These are phyloP conservation scores for Yarrowia sp. DNA, from an alignment of 805 yeast species.

Conservation along the genomic window DNA sequence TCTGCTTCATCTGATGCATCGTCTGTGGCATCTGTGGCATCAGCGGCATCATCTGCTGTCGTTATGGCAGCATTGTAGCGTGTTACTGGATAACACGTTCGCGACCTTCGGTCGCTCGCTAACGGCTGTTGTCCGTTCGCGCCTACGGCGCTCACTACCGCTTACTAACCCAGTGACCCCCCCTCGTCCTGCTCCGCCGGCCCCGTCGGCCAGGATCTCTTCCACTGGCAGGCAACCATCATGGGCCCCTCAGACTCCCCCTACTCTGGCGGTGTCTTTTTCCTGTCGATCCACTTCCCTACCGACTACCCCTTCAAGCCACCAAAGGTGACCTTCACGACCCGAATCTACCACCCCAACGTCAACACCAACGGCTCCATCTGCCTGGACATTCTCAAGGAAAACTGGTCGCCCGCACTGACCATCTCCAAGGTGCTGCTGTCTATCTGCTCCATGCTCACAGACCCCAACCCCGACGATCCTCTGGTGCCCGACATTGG, in stretches of 20 bases:
- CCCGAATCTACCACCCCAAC: slow-evolving; percentile 96
- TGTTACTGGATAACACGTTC: too few relatives aligned
- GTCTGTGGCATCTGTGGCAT: too few relatives aligned
- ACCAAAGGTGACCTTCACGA: slow-evolving; percentile 88
- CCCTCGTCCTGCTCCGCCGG: slow-evolving; percentile 99
- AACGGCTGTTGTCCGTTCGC: not conserved
- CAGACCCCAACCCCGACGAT: slow-evolving; percentile 98
- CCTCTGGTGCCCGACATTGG: slow-evolving; percentile 99
- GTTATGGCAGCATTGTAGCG: too few relatives aligned
- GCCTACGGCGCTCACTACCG: not conserved
- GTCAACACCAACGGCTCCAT: slow-evolving; percentile 94
- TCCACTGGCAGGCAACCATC: slow-evolving; percentile 99
- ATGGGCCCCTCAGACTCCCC: slow-evolving; percentile 98
- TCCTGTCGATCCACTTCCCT: slow-evolving; percentile 95
- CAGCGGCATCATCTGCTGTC: too few relatives aligned
- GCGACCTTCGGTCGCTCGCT: too few relatives aligned
- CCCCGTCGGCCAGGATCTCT: slow-evolving; percentile 95
- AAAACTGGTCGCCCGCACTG: slow-evolving; percentile 98
- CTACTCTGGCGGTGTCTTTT: slow-evolving; percentile 88
- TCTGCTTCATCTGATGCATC: too few relatives aligned
- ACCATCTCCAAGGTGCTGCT: slow-evolving; percentile 93
- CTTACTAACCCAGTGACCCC: slow-evolving; percentile 68
- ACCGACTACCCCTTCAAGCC: slow-evolving; percentile 99
- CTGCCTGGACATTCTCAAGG: slow-evolving; percentile 94
- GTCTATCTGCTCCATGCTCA: slow-evolving; percentile 90